Conservation (phyloP, 345 rosid species). For the Mangifera indica region DNA sequence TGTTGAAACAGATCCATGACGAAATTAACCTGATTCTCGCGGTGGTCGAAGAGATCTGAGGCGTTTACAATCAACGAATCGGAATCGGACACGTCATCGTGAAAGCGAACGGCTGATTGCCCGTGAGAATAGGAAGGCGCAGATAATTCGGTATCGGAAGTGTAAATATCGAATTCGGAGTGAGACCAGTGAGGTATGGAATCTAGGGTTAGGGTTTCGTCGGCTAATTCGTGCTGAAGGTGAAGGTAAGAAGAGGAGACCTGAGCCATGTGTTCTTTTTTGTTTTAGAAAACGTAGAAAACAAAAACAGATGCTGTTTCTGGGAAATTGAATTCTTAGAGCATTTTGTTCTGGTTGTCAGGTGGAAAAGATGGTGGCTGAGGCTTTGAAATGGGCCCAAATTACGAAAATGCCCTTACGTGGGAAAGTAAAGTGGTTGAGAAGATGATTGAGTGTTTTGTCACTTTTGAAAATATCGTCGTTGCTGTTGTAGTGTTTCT, state of each 20-base stretch:
- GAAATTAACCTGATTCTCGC: slow-evolving; percentile 65
- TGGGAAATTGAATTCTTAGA: neutral
- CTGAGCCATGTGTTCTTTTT: slow-evolving; percentile 21
- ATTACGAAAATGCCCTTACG: neutral
- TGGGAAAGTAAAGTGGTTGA: too few species aligned
- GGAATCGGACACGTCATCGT: slow-evolving; percentile 31
- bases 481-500: neutral
- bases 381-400: neutral
- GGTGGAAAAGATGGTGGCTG: too few species aligned
- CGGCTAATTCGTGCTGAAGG: slow-evolving; percentile 23
- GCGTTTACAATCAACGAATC: slow-evolving; percentile 31
- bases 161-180: slow-evolving; percentile 28
- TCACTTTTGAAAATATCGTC: neutral
- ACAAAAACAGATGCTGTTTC: neutral
- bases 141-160: slow-evolving; percentile 34
- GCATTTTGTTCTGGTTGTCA: too few species aligned
- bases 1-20: slow-evolving; percentile 91
- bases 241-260: slow-evolving; percentile 30
- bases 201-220: slow-evolving; percentile 28
- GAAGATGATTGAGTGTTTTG: neutral
- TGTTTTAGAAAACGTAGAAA: neutral
- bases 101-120: slow-evolving; percentile 1
- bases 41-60: slow-evolving; percentile 47
- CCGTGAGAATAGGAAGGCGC: slow-evolving; percentile 12
- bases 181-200: slow-evolving; percentile 39